Base-by-base conservation (phyloP, 306 rosid species). In the Pterocarpus macrocarpus region DNA sequence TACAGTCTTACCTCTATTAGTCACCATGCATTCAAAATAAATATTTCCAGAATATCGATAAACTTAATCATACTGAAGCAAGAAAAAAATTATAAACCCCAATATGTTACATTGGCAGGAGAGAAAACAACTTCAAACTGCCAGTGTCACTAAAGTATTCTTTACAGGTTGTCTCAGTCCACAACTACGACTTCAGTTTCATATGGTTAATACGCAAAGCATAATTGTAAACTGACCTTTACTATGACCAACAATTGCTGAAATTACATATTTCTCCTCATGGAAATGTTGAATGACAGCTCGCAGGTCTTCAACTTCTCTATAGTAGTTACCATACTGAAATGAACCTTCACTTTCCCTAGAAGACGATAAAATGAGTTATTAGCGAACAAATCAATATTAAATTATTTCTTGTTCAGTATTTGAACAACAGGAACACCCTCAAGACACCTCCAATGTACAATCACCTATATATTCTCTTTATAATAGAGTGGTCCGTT, bases 341-440 rank as follows among this genome's bases (percentile, higher is more conserved):
- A 95, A 95, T 7, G 86, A 78, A 78, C 95, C 99, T 89, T 90
- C 97, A 82, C 97, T 95, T 87, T 93, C 97, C 86, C 99, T 91
- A 86, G 33, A 83, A 92, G 38, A 52, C 62, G 78, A 63, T 33
- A 52, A 64, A 34, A 28, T 45, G 55, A 56, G 57, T 70, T 33
- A 41, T 59, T 38, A 76, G 58, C 56, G 35, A 52, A 55, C 59
- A 55, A 66, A 62, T 70, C 62, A 43, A 62, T 69, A 44, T 32
- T 61, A 66, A 71, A 43, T 58, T 17, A 55, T n/a, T 45, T 56
- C 41, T 79, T 45, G 53, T 75, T 36, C 50, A 63, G 58, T 10
- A 82, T 64, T 66, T 58, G 13, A 69, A 36, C 14, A 83, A 16
- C 33, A 30, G 15, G 8, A 38, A 38, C 63, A 59, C 66, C 69